phyloP scores from a whole-genome alignment of 768 basidiomycete genomes.

The Suillus subluteus region DNA sequence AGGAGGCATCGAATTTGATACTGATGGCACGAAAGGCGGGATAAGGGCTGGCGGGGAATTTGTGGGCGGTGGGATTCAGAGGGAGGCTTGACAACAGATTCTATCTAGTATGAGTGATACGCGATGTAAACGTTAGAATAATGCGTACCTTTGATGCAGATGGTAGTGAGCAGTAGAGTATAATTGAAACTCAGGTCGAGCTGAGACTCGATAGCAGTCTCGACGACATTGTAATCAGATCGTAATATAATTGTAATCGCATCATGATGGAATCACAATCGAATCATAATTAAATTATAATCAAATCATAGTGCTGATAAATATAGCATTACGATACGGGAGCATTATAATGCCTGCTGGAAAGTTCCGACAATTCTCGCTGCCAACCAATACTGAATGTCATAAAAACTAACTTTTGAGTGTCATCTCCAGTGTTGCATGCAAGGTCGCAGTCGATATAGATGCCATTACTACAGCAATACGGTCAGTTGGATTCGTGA shows the following conservation, averaged over 20 bases:
- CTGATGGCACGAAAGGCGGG: neutral
- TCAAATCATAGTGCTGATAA: no score
- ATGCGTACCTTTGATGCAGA: neutral
- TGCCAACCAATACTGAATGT: neutral
- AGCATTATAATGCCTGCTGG: no score
- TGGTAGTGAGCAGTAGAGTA: neutral
- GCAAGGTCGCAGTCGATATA: neutral
- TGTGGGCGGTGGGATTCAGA: neutral
- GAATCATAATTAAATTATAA: no score
- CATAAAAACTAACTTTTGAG: neutral
- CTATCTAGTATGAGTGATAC: neutral
- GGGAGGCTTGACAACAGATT: neutral
- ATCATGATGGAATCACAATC: neutral
- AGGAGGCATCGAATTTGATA: neutral
- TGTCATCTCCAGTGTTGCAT: neutral
- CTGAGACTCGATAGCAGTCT: neutral
- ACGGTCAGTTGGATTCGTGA: neutral
- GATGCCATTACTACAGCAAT: neutral
- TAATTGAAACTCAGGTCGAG: slow-evolving; percentile 1
- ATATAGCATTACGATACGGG: no score
- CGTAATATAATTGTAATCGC: neutral
- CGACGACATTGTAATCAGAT: neutral
- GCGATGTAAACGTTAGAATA: neutral
- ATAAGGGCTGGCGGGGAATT: neutral
- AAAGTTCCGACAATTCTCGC: neutral